A percentile compares a stretch with the other conserved stretches of the same genome.
These are phyloP conservation scores for Hanseniaspora sp. DNA, from an alignment of 1,139 yeast genomes.

Conservation along the genomic window DNA sequence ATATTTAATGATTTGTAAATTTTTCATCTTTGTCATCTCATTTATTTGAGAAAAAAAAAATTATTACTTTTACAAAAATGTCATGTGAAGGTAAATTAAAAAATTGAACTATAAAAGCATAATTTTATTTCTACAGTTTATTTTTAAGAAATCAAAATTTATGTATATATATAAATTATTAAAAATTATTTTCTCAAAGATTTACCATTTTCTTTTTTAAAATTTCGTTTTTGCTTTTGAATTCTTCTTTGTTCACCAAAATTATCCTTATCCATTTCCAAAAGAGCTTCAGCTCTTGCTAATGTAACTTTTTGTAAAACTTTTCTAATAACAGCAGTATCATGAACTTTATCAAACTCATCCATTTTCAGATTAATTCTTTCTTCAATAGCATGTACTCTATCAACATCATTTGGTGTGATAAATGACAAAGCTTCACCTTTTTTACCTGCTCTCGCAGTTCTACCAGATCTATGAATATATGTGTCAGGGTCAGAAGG, in stretches of 20 bases:
- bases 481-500: conserved; percentile 97
- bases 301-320: conserved; percentile 58
- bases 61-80: no score
- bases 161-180: background rate
- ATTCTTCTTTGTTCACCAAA: conserved; percentile 65
- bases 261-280: conserved; percentile 87
- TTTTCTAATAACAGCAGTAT: conserved; percentile 61
- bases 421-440: conserved; percentile 65
- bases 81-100: no score
- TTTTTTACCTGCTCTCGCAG: conserved; percentile 94
- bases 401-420: conserved; percentile 70
- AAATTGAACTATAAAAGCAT: no score
- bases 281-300: conserved; percentile 79
- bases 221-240: conserved; percentile 38
- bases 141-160: no score
- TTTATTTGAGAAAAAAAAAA: no score
- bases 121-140: no score
- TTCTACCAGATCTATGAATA: conserved; percentile 98
- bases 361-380: conserved; percentile 71
- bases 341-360: conserved; percentile 57
- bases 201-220: conserved; percentile 17
- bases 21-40: no score
- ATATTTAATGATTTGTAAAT: no score
- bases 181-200: conserved; percentile 18
- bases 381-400: conserved; percentile 77